Percentiles rank a stretch among this genome's conserved stretches.
Conservation (phyloP, 352 stramenopile genomes). For the Phytophthora colocasiae region DNA sequence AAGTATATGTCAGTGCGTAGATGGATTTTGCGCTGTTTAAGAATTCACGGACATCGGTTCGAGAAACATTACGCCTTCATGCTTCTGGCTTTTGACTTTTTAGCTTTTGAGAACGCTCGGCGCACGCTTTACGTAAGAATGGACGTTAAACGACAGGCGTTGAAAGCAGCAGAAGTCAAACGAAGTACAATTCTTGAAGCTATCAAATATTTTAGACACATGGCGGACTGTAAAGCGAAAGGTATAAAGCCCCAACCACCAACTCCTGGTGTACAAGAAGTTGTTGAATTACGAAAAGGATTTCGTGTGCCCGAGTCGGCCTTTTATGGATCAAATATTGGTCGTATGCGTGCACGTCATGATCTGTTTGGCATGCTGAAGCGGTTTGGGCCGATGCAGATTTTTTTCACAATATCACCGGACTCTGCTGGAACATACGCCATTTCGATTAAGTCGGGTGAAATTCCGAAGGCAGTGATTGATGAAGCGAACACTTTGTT, state of each 20-base stretch:
- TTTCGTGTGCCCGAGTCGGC: slow-evolving; percentile 17
- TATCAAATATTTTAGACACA: slow-evolving; percentile 23
- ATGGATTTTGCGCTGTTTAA: slow-evolving; percentile 31
- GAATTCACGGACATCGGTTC: slow-evolving; percentile 26
- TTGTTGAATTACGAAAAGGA: slow-evolving; percentile 33
- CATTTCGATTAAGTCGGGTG: slow-evolving; percentile 4
- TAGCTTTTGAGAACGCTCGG: slow-evolving; percentile 16
- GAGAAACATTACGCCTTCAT: slow-evolving; percentile 37
- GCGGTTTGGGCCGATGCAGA: slow-evolving; percentile 29
- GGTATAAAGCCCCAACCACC: slow-evolving; percentile 3
- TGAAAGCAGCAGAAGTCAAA: slow-evolving; percentile 7
- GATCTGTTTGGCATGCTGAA: slow-evolving; percentile 38
- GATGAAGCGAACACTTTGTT: background rate
- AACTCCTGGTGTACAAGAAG: background rate
- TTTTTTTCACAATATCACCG: slow-evolving; percentile 39
- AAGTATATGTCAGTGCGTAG: slow-evolving; percentile 18
- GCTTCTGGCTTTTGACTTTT: slow-evolving; percentile 31
- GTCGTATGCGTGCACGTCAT: slow-evolving; percentile 17
- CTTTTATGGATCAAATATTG: slow-evolving; percentile 32
- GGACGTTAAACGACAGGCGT: slow-evolving; percentile 16
- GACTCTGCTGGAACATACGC: slow-evolving; percentile 19
- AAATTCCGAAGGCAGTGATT: background rate
- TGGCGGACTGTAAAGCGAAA: background rate
- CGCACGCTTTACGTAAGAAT: slow-evolving; percentile 28
- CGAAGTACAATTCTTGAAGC: slow-evolving; percentile 12